A percentile compares a stretch with the other conserved stretches of the same genome.
Evolutionary conservation across 2,329 filamentous ascomycete genomes (phyloP).

Genomic region (Penicillium brevicompactum): DNA sequence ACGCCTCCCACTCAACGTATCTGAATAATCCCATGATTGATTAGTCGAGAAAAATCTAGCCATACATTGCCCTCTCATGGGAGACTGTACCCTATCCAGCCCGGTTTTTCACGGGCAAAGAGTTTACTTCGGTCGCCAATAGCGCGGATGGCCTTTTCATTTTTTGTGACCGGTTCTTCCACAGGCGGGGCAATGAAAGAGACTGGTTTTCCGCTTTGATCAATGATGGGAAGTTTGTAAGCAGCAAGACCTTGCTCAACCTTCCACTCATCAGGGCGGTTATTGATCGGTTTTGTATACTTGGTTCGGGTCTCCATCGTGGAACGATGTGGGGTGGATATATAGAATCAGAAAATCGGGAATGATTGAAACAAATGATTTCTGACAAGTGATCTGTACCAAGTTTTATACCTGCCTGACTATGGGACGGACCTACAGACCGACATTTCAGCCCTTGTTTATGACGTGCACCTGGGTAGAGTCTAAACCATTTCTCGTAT

Average conservation of each 20-base stretch:
- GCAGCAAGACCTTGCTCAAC: constrained; percentile 56
- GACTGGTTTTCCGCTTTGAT: constrained; percentile 47
- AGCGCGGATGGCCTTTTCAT: constrained; percentile 45
- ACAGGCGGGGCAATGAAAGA: constrained; percentile 27
- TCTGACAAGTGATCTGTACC: not conserved
- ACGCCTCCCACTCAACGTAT: constrained; percentile 71
- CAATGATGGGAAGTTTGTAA: constrained; percentile 50
- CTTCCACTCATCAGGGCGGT: constrained; percentile 55
- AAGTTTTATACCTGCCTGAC: not conserved
- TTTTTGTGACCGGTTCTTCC: constrained; percentile 35
- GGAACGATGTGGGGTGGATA: not conserved
- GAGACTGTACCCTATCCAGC: constrained; percentile 48
- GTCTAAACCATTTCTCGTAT: not conserved
- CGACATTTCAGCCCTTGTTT: not conserved
- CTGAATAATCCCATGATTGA: constrained; percentile 24
- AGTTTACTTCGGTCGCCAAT: constrained; percentile 43
- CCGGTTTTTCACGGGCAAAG: constrained; percentile 48
- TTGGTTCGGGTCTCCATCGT: not conserved
- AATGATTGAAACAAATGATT: not conserved
- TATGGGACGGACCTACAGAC: not conserved
- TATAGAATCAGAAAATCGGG: not conserved
- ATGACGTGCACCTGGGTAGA: not conserved
- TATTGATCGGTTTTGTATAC: constrained; percentile 11
- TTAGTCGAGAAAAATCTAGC: constrained; percentile 1
- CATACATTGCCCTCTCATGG: not conserved